Percentiles rank a stretch among this genome's conserved stretches.
phyloP scores from a whole-genome alignment of 345 rosid genomes.

The Aegle marmelos region DNA sequence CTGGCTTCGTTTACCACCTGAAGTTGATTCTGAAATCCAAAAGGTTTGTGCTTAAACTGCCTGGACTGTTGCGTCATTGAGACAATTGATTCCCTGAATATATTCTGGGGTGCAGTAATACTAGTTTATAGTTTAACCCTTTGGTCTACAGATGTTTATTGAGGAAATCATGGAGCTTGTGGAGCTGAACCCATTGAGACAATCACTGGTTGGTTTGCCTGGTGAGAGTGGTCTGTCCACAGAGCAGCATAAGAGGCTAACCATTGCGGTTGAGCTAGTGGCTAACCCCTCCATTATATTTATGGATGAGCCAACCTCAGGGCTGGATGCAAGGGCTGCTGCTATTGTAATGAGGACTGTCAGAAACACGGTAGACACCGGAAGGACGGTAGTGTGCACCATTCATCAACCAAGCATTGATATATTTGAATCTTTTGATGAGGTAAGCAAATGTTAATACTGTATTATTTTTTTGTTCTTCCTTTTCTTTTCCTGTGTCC shows the following conservation, averaged over 20 bases:
- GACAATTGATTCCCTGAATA: not conserved
- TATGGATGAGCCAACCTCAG: slow-evolving; percentile 55
- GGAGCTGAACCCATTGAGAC: slow-evolving; percentile 10
- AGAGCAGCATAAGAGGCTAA: no score
- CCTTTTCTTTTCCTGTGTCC: not conserved
- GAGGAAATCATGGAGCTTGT: slow-evolving; percentile 51
- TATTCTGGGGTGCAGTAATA: not conserved
- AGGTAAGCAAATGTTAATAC: slow-evolving; percentile 22
- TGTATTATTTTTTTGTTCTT: not conserved
- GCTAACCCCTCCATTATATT: slow-evolving; percentile 9
- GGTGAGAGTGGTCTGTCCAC: no score
- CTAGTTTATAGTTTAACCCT: not conserved
- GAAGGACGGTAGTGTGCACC: no score
- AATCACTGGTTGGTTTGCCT: no score
- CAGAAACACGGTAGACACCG: no score
- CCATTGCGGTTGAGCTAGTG: no score
- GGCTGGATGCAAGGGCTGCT: slow-evolving; percentile 56
- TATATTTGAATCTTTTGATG: slow-evolving; percentile 45
- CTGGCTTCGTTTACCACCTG: no score
- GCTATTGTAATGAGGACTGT: slow-evolving; percentile 57
- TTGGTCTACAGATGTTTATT: slow-evolving; percentile 9
- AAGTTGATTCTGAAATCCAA: slow-evolving; percentile 24
- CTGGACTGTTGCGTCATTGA: not conserved
- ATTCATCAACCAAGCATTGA: no score
- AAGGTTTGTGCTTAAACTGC: slow-evolving; percentile 26